These are phyloP conservation scores for Penicillium aurantiogriseum DNA, from an alignment of 2,329 filamentous ascomycete species.

Conservation along the genomic window DNA sequence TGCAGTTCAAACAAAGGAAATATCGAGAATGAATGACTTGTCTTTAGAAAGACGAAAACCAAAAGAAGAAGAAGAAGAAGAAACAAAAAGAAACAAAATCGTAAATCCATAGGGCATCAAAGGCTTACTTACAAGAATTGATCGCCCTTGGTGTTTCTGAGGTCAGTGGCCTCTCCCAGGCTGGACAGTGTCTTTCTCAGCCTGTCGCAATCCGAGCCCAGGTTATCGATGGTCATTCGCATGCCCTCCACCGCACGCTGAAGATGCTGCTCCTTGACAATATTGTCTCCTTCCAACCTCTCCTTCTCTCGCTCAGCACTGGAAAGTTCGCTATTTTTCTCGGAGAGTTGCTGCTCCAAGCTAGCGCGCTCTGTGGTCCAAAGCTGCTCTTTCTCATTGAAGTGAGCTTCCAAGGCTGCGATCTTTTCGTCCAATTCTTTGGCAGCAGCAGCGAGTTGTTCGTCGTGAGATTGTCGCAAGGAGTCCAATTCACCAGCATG, in stretches of 20 bases:
- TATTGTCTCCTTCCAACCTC: constrained; percentile 46
- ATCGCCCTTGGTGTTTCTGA: constrained; percentile 51
- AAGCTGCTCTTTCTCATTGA: constrained; percentile 32
- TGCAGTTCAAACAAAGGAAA: constrained; percentile 14
- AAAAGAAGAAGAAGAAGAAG: constrained; percentile 17
- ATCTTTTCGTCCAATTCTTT: constrained; percentile 31
- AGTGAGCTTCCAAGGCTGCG: constrained; percentile 25
- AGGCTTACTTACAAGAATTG: constrained; percentile 50
- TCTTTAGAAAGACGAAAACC: constrained; percentile 19
- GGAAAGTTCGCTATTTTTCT: constrained; percentile 42
- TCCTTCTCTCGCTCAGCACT: constrained; percentile 46
- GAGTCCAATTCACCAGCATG: constrained; percentile 29
- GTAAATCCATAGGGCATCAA: constrained; percentile 22
- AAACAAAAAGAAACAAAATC: constrained; percentile 12
- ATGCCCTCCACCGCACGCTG: constrained; percentile 44
- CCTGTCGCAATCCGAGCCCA: constrained; percentile 52
- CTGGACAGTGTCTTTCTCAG: constrained; percentile 52
- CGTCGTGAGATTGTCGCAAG: constrained; percentile 27
- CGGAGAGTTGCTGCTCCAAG: constrained; percentile 40
- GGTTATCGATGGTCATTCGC: constrained; percentile 50
- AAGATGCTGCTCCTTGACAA: constrained; percentile 47
- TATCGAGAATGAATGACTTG: constrained; percentile 22
- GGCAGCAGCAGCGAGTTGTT: constrained; percentile 24
- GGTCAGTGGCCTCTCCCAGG: constrained; percentile 51
- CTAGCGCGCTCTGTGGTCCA: constrained; percentile 36